These are phyloP conservation scores for Phytophthora sp. DNA, from an alignment of 352 stramenopile genomes.

Conservation along the genomic window DNA sequence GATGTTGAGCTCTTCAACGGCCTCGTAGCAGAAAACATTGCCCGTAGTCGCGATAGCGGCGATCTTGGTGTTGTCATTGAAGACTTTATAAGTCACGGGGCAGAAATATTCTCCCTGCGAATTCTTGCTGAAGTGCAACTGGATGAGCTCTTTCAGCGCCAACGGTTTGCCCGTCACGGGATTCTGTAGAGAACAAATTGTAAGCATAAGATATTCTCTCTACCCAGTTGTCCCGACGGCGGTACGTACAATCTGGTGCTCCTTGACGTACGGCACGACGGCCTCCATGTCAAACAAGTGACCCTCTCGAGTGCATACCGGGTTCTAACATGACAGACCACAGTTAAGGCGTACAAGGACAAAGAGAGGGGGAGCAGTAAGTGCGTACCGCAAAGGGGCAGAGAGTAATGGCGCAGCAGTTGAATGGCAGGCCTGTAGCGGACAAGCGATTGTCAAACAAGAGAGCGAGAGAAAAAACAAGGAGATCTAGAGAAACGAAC, in stretches of 20 bases:
- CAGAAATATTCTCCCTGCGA: constrained; percentile 81
- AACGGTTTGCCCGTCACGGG: constrained; percentile 94
- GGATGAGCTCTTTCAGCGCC: constrained; percentile 94
- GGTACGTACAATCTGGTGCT: constrained; percentile 91
- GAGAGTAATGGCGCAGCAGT: constrained; percentile 98
- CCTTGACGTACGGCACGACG: constrained; percentile 96
- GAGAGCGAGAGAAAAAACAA: not conserved
- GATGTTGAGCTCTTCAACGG: constrained; percentile 98
- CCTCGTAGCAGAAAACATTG: constrained; percentile 98
- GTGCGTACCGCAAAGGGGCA: constrained; percentile 77
- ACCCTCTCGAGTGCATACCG: constrained; percentile 94
- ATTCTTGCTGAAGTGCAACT: constrained; percentile 86
- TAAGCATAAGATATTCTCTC: not conserved
- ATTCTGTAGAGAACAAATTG: constrained; percentile 61
- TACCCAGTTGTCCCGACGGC: not conserved
- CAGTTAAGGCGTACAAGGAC: not conserved
- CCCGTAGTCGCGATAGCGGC: constrained; percentile 75
- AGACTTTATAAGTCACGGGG: constrained; percentile 97
- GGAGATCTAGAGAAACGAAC: constrained; percentile 34
- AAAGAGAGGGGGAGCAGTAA: not conserved
- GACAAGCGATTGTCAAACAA: not conserved
- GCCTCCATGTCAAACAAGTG: constrained; percentile 98
- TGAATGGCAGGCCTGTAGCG: constrained; percentile 92
- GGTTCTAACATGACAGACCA: constrained; percentile 61
- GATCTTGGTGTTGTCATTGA: constrained; percentile 91